Conservation (phyloP, 352 stramenopile genomes). For the Pythium diclinum region DNA sequence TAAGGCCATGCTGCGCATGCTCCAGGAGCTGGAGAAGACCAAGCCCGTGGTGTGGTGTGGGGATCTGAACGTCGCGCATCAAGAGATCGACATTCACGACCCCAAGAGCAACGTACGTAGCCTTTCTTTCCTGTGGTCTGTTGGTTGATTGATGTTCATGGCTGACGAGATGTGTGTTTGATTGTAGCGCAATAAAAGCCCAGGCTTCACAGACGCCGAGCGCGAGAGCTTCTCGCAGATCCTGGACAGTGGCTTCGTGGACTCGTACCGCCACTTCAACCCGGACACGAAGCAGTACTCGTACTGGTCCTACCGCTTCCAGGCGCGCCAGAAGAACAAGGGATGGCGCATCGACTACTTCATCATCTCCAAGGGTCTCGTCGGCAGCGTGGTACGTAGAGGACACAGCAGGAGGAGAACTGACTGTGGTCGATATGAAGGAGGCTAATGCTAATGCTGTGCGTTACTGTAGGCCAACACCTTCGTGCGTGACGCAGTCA, state of each 20-base stretch:
- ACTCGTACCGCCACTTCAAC: constrained; percentile 68
- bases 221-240: constrained; percentile 69
- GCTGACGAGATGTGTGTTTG: not conserved
- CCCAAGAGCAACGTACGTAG: constrained; percentile 68
- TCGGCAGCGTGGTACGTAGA: constrained; percentile 51
- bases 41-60: constrained; percentile 86
- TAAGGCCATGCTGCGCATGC: constrained; percentile 59
- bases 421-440: constrained; percentile 3
- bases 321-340: constrained; percentile 77
- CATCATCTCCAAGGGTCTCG: constrained; percentile 58
- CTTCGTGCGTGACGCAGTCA: constrained; percentile 59
- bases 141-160: not conserved
- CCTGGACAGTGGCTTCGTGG: constrained; percentile 62
- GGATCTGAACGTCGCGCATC: constrained; percentile 82
- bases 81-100: constrained; percentile 89
- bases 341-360: constrained; percentile 88
- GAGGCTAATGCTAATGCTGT: not conserved
- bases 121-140: not conserved
- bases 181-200: constrained; percentile 56
- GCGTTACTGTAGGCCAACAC: constrained; percentile 30
- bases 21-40: constrained; percentile 65
- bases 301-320: constrained; percentile 83
- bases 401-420: not conserved
- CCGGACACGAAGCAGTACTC: constrained; percentile 66
- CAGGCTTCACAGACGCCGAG: constrained; percentile 79